Evolutionary conservation across 306 rosid species (phyloP).

Genomic region (Styphnolobium japonicum): DNA sequence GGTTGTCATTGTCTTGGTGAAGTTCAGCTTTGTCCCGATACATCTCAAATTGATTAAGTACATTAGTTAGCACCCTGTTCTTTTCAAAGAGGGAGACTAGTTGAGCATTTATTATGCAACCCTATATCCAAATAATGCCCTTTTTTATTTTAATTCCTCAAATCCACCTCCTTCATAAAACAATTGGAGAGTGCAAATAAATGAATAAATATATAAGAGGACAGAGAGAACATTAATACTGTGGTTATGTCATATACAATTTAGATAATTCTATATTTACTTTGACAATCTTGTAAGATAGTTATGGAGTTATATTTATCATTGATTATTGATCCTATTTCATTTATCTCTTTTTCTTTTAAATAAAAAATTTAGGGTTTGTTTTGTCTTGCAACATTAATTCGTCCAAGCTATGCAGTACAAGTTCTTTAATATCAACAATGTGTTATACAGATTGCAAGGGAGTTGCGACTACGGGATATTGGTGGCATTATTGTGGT

Average conservation of each 20-base stretch:
- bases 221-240: neutral
- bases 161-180: neutral
- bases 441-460: conserved; percentile 76
- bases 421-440: conserved; percentile 31
- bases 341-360: neutral
- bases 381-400: conserved; percentile 7
- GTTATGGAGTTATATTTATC: conserved; percentile 12
- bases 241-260: neutral
- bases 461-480: conserved; percentile 93
- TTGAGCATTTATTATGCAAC: neutral
- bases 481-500: conserved; percentile 98
- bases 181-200: neutral
- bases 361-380: neutral
- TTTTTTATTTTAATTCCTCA: neutral
- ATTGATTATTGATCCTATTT: conserved; percentile 2
- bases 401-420: neutral
- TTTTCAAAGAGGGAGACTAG: neutral
- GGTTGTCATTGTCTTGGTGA: neutral
- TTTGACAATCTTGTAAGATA: neutral
- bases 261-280: conserved; percentile 1
- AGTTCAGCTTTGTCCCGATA: neutral
- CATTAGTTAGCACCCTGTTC: neutral
- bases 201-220: neutral
- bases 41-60: neutral
- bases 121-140: neutral